Conservation (phyloP, 2,329 filamentous ascomycete genomes). For the Colletotrichum filicis region DNA sequence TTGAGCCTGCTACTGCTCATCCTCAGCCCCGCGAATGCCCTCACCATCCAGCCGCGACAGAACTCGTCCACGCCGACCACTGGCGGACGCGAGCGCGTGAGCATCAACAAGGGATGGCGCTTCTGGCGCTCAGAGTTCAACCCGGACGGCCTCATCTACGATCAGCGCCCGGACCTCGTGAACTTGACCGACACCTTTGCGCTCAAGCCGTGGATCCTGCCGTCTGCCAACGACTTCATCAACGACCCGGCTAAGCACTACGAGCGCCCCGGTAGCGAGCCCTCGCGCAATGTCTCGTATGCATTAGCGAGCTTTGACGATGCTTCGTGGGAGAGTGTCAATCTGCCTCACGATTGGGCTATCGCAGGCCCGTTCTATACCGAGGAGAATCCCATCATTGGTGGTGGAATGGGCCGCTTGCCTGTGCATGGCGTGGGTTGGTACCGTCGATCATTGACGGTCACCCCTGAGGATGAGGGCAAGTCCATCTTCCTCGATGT, state of each 20-base stretch:
- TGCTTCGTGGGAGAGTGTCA: slow-evolving; percentile 51
- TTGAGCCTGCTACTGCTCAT: not conserved
- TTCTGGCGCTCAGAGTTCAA: slow-evolving; percentile 49
- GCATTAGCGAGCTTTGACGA: slow-evolving; percentile 51
- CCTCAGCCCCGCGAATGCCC: not conserved
- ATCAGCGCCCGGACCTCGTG: slow-evolving; percentile 38
- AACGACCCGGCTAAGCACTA: slow-evolving; percentile 41
- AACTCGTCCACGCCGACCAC: not conserved
- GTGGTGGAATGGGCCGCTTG: slow-evolving; percentile 54
- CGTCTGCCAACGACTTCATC: slow-evolving; percentile 53
- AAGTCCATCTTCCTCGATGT: slow-evolving; percentile 58
- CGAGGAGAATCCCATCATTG: slow-evolving; percentile 45
- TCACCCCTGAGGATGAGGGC: slow-evolving; percentile 44
- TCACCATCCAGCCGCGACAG: not conserved
- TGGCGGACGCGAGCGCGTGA: slow-evolving; percentile 41
- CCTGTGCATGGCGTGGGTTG: slow-evolving; percentile 64
- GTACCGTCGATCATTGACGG: slow-evolving; percentile 57
- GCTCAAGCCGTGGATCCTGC: slow-evolving; percentile 55
- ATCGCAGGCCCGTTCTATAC: slow-evolving; percentile 57
- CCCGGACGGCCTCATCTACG: slow-evolving; percentile 47
- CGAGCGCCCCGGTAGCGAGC: slow-evolving; percentile 43
- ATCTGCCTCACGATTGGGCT: slow-evolving; percentile 61
- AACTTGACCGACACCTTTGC: slow-evolving; percentile 31
- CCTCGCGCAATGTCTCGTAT: slow-evolving; percentile 44
- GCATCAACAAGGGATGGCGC: slow-evolving; percentile 50